Percentiles rank a stretch among this genome's conserved stretches.
Evolutionary conservation across 768 basidiomycete species (phyloP).

Genomic region (Mycena capillaripes): DNA sequence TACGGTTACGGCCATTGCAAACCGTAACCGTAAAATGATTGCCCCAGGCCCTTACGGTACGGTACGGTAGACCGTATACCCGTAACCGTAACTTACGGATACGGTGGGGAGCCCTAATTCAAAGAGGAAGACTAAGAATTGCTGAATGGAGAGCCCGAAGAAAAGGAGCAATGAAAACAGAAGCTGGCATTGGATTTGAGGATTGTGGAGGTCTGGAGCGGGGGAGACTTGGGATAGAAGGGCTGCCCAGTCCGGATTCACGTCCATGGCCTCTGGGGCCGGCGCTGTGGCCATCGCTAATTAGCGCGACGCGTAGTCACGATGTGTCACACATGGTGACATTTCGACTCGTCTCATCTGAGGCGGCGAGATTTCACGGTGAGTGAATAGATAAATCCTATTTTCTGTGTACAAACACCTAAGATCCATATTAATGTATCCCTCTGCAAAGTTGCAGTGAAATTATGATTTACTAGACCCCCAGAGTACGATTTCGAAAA

Average conservation of each 20-base stretch:
- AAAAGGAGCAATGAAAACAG: slow-evolving; percentile 3
- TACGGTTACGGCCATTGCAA: too few relatives aligned
- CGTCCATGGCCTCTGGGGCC: not conserved
- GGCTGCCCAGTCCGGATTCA: not conserved
- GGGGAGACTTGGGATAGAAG: not conserved
- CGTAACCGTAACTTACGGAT: too few relatives aligned
- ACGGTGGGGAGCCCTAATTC: too few relatives aligned
- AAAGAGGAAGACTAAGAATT: slow-evolving; percentile 10
- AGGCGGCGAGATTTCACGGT: not conserved
- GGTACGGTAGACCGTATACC: too few relatives aligned
- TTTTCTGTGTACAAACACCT: too few relatives aligned
- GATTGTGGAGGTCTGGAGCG: not conserved
- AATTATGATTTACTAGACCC: not conserved
- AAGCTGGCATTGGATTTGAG: too few relatives aligned
- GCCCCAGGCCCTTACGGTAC: too few relatives aligned
- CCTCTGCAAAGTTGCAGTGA: not conserved
- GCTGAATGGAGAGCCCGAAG: not conserved
- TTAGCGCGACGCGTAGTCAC: not conserved
- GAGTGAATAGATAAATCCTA: not conserved
- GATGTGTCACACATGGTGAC: not conserved
- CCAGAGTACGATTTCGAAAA: not conserved
- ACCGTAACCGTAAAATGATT: too few relatives aligned
- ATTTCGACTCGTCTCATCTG: not conserved
- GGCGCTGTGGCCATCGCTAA: not conserved
- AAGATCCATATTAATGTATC: not conserved